Conservation (phyloP, 2,329 filamentous ascomycete species). For the Fragosphaeria purpurea region DNA sequence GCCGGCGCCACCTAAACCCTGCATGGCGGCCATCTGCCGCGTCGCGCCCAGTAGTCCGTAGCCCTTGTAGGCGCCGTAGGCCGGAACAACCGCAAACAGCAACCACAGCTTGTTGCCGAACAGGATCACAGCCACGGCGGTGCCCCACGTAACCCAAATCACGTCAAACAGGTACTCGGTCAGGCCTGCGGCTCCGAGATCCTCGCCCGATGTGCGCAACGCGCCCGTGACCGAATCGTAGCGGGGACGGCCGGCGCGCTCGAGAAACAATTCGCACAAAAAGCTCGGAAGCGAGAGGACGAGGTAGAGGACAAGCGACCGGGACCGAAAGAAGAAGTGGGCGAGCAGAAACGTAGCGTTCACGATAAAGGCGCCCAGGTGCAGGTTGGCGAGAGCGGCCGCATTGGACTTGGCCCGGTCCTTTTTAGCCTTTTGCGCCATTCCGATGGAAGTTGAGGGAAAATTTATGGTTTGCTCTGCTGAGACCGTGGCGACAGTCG, state of each 20-base stretch:
- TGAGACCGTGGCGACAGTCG: too few species aligned
- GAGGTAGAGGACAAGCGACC: constrained; percentile 58
- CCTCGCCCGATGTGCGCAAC: constrained; percentile 73
- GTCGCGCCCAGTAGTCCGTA: constrained; percentile 44
- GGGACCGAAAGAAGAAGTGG: constrained; percentile 55
- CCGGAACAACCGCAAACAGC: constrained; percentile 44
- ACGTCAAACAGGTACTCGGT: constrained; percentile 99
- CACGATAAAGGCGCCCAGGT: constrained; percentile 61
- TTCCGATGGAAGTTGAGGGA: constrained; percentile 16
- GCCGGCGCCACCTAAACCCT: constrained; percentile 25
- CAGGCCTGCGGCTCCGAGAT: constrained; percentile 75
- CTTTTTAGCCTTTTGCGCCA: constrained; percentile 56
- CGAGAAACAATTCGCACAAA: constrained; percentile 74
- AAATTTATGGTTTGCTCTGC: too few species aligned
- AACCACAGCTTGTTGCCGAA: constrained; percentile 70
- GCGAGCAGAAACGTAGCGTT: constrained; percentile 67
- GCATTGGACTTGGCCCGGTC: constrained; percentile 68
- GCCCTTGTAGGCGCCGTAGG: constrained; percentile 45
- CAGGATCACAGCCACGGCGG: constrained; percentile 58
- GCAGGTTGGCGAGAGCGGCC: constrained; percentile 67
- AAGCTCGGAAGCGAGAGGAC: constrained; percentile 66
- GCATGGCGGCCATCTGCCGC: constrained; percentile 42
- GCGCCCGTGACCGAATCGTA: constrained; percentile 53
- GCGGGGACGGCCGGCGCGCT: constrained; percentile 70
- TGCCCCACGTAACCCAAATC: constrained; percentile 86